Base-by-base conservation (phyloP, 225 moss, liverwort and hornwort species). In the Rhytidiadelphus loreus region DNA sequence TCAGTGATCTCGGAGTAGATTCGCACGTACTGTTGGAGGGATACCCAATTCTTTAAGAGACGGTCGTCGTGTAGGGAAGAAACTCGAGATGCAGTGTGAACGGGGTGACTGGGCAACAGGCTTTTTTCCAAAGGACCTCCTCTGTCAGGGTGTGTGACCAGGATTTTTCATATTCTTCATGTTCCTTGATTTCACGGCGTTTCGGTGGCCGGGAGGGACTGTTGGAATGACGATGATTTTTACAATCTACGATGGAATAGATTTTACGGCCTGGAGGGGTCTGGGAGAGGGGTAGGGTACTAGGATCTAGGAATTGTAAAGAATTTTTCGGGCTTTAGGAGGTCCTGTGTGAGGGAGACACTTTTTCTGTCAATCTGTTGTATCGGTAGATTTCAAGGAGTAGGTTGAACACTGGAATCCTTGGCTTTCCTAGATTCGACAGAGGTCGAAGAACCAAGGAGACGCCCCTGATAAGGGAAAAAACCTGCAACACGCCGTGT, bases 361-460 rank as follows among this genome's bases (percentile, higher is more conserved):
- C 56, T 75, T 44, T 32, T 9, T 11, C 1, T 1, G 1, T 17
- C 2, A n/a, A n/a, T 88, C 80, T 87, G 12, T 2, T 2, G 0
- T 0, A 0, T 0, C 1, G 7, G 20, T 84, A 90, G 90, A 87
- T 58, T 57, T 46, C 2, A 0, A 8, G 8, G 21, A n/a, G 14
- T 14, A 33, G 7, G n/a, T 46, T 35, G 32, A 13, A 11, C 26
- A 6, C 7, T 8, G 16, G 33, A 56, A 32, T 86, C 86, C 48
- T 62, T 2, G 8, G 0, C 0, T 0, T 0, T 1, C 8, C 2
- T 70, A 50, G 91, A 89, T 65, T 20, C 2, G 2, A 18, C 1
- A 4, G 8, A 2, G 29, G 82, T 9, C 16, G 64, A 33, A 25
- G 50, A 50, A 50, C 50, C 9, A 14, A 18, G 77, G 61, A 56